phyloP scores from a whole-genome alignment of 2,329 filamentous ascomycete species.

The Aspergillus niger region DNA sequence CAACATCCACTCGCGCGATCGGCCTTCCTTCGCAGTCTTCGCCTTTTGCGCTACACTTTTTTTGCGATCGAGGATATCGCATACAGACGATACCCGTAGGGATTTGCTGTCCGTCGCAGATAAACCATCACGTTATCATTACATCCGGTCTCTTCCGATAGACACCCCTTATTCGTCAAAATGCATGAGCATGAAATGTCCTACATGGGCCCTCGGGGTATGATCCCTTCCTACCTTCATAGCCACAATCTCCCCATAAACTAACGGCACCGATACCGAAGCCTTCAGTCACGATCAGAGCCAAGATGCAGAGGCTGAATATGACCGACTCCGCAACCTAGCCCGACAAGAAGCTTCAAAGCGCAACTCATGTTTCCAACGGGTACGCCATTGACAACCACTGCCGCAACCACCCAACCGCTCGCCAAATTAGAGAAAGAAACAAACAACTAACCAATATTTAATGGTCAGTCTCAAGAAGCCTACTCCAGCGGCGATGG shows the following conservation, averaged over 20 bases:
- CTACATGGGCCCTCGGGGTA: conserved; percentile 44
- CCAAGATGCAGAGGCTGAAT: conserved; percentile 75
- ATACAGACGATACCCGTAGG: background rate
- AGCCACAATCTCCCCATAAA: background rate
- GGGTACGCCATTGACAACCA: conserved; percentile 47
- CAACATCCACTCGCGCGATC: background rate
- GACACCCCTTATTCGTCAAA: background rate
- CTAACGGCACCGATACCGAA: conserved; percentile 36
- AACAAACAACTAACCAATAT: background rate
- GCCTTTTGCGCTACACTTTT: background rate
- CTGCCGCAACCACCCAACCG: background rate
- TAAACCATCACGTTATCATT: background rate
- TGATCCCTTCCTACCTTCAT: conserved; percentile 13
- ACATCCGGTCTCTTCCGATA: background rate
- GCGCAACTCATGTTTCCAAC: conserved; percentile 74
- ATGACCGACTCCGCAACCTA: conserved; percentile 83
- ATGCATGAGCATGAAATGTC: conserved; percentile 50
- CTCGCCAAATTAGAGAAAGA: background rate
- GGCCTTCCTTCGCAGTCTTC: background rate
- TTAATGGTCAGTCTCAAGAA: conserved; percentile 62
- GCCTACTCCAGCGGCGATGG: conserved; percentile 85
- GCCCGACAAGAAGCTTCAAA: conserved; percentile 79
- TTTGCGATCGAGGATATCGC: background rate
- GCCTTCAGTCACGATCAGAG: conserved; percentile 75
- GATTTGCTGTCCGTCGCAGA: background rate